Evolutionary conservation across 2,329 filamentous ascomycete species (phyloP).

Genomic region (Neobulgaria alba): DNA sequence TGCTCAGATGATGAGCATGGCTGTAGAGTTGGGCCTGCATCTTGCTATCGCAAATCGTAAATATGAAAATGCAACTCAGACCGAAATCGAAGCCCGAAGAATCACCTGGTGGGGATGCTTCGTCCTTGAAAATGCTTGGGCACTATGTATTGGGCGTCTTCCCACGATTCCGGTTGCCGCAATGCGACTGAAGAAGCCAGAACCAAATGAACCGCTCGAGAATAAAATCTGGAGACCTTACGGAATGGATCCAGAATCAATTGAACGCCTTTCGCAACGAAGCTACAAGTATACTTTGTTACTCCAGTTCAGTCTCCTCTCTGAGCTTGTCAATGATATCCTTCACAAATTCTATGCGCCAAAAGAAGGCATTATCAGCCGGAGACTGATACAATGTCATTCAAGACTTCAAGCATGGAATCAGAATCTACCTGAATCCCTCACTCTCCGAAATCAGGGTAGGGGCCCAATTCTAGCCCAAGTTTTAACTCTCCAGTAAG

Average conservation of each 20-base stretch:
- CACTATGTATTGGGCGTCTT: constrained; percentile 38
- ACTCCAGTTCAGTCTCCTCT: constrained; percentile 45
- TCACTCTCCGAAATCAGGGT: constrained; percentile 53
- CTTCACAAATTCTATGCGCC: constrained; percentile 57
- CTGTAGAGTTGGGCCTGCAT: constrained; percentile 38
- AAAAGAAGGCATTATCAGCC: constrained; percentile 53
- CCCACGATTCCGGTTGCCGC: constrained; percentile 39
- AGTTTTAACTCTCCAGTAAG: constrained; percentile 53
- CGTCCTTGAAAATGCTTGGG: constrained; percentile 37
- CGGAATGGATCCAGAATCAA: constrained; percentile 2
- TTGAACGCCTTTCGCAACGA: constrained; percentile 6
- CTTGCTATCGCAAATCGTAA: constrained; percentile 22
- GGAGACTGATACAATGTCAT: constrained; percentile 55
- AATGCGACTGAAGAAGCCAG: constrained; percentile 39
- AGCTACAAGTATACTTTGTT: constrained; percentile 12
- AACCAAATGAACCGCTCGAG: constrained; percentile 27
- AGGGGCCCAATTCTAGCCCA: constrained; percentile 13
- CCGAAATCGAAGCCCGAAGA: constrained; percentile 38
- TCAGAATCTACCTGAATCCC: constrained; percentile 50
- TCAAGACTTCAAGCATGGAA: constrained; percentile 63
- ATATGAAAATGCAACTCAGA: too few relatives aligned
- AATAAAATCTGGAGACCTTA: constrained; percentile 29
- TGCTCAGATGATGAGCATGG: constrained; percentile 61
- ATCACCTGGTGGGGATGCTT: constrained; percentile 45
- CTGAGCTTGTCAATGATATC: constrained; percentile 58